These are phyloP conservation scores for Arachnomyces sp. DNA, from an alignment of 2,329 filamentous ascomycete genomes.

Conservation along the genomic window DNA sequence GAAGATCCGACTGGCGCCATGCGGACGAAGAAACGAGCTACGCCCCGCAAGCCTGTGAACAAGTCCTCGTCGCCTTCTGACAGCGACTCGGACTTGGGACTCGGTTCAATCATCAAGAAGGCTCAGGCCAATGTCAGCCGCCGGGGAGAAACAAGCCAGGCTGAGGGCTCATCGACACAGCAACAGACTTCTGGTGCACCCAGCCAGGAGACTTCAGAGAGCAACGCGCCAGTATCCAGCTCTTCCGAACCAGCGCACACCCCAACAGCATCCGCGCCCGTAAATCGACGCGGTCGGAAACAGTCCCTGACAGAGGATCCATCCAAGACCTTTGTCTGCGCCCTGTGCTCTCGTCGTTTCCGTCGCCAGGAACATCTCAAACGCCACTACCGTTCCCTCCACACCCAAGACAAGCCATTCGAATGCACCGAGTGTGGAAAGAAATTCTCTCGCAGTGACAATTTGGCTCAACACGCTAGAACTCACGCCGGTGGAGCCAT, in stretches of 20 bases:
- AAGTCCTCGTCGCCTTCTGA: conserved; percentile 17
- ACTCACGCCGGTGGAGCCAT: conserved; percentile 88
- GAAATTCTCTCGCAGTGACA: conserved; percentile 97
- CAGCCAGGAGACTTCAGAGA: conserved; percentile 36
- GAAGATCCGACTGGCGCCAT: conserved; percentile 42
- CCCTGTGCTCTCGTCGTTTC: conserved; percentile 93
- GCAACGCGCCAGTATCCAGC: conserved; percentile 41
- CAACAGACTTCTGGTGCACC: conserved; percentile 32
- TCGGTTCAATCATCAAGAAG: conserved; percentile 19
- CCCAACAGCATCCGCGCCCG: conserved; percentile 37
- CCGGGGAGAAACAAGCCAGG: conserved; percentile 26
- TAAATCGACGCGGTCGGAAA: conserved; percentile 92
- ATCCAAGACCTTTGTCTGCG: conserved; percentile 96
- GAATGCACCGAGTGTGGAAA: conserved; percentile 97
- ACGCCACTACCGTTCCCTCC: conserved; percentile 94
- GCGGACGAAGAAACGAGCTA: conserved; percentile 44
- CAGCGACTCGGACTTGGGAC: conserved; percentile 21
- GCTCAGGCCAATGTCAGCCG: conserved; percentile 23
- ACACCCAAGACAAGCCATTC: conserved; percentile 98
- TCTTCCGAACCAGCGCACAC: conserved; percentile 28
- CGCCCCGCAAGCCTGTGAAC: conserved; percentile 30
- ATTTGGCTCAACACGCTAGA: conserved; percentile 88
- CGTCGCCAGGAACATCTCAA: conserved; percentile 97
- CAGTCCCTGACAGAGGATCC: conserved; percentile 96
- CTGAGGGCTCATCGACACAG: conserved; percentile 31